Percentiles rank a stretch among this genome's conserved stretches.
Evolutionary conservation across 139 green algal genomes (phyloP).

Genomic region (Auxenochlorella pyrenoidosa): DNA sequence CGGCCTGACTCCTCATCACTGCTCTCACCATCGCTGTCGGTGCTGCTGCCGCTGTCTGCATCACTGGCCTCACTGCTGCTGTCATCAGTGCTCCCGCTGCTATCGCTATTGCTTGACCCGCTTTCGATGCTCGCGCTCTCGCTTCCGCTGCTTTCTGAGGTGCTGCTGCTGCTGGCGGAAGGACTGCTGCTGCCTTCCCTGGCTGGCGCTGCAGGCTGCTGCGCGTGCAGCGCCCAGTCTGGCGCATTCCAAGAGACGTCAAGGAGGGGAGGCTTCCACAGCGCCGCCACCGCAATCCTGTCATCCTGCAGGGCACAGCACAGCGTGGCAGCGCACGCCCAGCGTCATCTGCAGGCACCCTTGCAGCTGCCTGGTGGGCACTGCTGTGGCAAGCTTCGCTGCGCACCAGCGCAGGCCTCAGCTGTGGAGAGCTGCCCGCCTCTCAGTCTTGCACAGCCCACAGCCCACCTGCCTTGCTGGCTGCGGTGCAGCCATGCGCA

Average conservation of each 20-base stretch:
- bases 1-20: background rate
- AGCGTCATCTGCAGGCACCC: no score
- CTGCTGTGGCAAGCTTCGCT: no score
- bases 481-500: no score
- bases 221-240: slow-evolving; percentile 32
- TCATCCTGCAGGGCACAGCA: slow-evolving; percentile 50
- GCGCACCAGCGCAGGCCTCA: no score
- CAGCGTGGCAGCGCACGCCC: background rate
- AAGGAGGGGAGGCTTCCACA: slow-evolving; percentile 30
- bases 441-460: no score
- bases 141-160: slow-evolving; percentile 6
- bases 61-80: slow-evolving; percentile 1
- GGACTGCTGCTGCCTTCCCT: background rate
- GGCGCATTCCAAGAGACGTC: slow-evolving; percentile 43
- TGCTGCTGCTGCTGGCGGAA: slow-evolving; percentile 11
- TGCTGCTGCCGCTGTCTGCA: slow-evolving; percentile 1
- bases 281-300: slow-evolving; percentile 55
- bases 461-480: no score
- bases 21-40: no score
- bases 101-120: background rate
- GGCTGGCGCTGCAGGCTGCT: background rate
- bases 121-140: background rate
- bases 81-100: slow-evolving; percentile 10
- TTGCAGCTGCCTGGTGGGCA: no score
- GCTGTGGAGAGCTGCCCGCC: no score